phyloP scores from a whole-genome alignment of 495 filamentous ascomycete genomes.

The Choiromyces venosus region DNA sequence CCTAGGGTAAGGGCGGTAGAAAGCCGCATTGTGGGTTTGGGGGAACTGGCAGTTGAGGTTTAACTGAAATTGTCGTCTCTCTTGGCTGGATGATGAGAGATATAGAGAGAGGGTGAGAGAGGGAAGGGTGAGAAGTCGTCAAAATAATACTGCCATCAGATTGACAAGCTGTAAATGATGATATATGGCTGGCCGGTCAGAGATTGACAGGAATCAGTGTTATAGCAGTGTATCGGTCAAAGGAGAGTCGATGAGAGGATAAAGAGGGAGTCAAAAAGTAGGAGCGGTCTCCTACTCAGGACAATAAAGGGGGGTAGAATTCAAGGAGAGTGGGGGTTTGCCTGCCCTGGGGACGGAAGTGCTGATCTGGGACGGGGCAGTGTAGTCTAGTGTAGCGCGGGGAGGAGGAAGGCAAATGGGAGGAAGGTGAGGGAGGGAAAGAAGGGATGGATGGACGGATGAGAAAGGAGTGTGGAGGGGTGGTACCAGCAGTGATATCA shows the following conservation, averaged over 20 bases:
- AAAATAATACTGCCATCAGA: conserved; percentile 24
- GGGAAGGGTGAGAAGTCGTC: conserved; percentile 21
- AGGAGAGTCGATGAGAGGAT: not conserved
- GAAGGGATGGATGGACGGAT: conserved; percentile 4
- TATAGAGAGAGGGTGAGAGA: conserved; percentile 10
- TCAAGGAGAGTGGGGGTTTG: not conserved
- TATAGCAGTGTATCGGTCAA: conserved; percentile 32
- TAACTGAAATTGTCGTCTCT: conserved; percentile 12
- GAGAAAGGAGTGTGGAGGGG: conserved; percentile 3
- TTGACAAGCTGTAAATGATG: conserved; percentile 12
- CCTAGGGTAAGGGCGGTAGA: conserved; percentile 20
- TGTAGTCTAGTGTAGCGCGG: not conserved
- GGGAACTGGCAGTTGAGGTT: conserved; percentile 22
- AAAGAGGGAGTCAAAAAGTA: not conserved
- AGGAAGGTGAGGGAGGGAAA: not conserved
- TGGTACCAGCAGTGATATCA: not conserved
- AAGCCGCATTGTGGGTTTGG: conserved; percentile 23
- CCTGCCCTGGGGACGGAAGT: not conserved
- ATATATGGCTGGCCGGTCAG: conserved; percentile 25
- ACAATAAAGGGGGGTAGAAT: not conserved
- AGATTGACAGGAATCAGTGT: conserved; percentile 26
- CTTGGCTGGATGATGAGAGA: conserved; percentile 13
- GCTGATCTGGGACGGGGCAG: no score
- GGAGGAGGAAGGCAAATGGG: not conserved
- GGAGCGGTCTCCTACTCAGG: not conserved